Evolutionary conservation across 192 early-diverging fungal genomes (phyloP).

Genomic region (Neocallimastix lanati): DNA sequence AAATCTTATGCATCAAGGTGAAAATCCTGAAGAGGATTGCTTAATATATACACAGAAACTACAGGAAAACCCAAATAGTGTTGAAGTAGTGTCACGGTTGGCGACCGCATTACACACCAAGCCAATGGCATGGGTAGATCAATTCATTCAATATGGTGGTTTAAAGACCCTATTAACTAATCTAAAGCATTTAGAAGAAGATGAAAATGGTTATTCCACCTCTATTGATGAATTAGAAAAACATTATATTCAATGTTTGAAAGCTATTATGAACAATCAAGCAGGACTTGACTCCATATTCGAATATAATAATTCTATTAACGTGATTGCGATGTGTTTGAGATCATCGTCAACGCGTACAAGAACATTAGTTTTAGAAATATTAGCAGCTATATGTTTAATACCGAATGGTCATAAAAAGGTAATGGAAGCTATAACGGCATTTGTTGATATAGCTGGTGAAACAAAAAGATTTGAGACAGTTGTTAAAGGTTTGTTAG

Average conservation of each 20-base stretch:
- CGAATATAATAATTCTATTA: constrained; percentile 17
- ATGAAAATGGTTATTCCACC: constrained; percentile 6
- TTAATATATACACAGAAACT: constrained; percentile 9
- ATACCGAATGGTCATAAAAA: constrained; percentile 26
- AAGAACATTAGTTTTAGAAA: constrained; percentile 23
- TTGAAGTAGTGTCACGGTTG: constrained; percentile 15
- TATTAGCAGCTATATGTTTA: constrained; percentile 31
- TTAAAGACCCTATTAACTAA: constrained; percentile 19
- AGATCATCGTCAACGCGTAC: constrained; percentile 20
- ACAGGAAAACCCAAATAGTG: constrained; percentile 11
- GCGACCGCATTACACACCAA: constrained; percentile 18
- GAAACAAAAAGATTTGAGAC: constrained; percentile 22
- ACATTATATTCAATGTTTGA: constrained; percentile 31
- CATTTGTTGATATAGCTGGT: constrained; percentile 9
- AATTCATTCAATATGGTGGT: constrained; percentile 31
- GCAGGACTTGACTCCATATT: constrained; percentile 28
- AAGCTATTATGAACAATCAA: constrained; percentile 39
- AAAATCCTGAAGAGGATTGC: neutral
- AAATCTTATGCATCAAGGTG: neutral
- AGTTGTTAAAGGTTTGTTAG: constrained; percentile 8
- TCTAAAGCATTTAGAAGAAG: constrained; percentile 14
- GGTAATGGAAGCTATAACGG: constrained; percentile 25
- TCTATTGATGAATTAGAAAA: constrained; percentile 27
- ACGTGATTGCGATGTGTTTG: constrained; percentile 25
- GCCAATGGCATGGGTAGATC: constrained; percentile 28